Evolutionary conservation across 345 rosid genomes (phyloP).

Genomic region (Salix arbutifolia): DNA sequence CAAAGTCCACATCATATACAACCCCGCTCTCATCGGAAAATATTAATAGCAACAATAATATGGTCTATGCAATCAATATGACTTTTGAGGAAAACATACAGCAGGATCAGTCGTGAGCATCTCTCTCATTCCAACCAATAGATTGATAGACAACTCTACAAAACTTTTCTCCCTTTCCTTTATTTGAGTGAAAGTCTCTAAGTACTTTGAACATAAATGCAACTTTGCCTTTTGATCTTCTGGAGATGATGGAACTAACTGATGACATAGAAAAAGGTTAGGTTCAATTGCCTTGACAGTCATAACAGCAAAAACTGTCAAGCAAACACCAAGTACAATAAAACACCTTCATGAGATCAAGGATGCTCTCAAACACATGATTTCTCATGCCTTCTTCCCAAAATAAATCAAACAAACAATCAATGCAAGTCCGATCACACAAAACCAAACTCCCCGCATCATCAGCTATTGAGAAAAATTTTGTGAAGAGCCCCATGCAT

Average conservation of each 20-base stretch:
- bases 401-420: conserved; percentile 81
- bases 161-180: conserved; percentile 69
- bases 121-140: conserved; percentile 80
- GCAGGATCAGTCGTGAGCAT: conserved; percentile 51
- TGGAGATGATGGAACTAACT: conserved; percentile 50
- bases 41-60: neutral
- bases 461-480: conserved; percentile 53
- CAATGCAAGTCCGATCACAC: conserved; percentile 54
- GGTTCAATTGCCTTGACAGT: conserved; percentile 7
- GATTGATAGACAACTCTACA: conserved; percentile 60
- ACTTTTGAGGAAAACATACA: conserved; percentile 40
- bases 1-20: conserved; percentile 2
- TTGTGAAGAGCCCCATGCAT: conserved; percentile 54
- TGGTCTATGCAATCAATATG: neutral
- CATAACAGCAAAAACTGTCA: neutral
- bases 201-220: conserved; percentile 76
- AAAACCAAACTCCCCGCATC: conserved; percentile 59
- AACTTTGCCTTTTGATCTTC: conserved; percentile 68
- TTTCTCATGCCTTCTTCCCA: conserved; percentile 76
- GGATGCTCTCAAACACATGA: conserved; percentile 54
- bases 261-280: conserved; percentile 17
- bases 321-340: neutral
- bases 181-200: conserved; percentile 82
- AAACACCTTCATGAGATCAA: conserved; percentile 82
- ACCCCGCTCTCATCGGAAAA: neutral